Evolutionary conservation across 768 basidiomycete species (phyloP), one percentile per base, ranked within the genome.

Genomic region (Pleurotus salmoneostramineus): DNA sequence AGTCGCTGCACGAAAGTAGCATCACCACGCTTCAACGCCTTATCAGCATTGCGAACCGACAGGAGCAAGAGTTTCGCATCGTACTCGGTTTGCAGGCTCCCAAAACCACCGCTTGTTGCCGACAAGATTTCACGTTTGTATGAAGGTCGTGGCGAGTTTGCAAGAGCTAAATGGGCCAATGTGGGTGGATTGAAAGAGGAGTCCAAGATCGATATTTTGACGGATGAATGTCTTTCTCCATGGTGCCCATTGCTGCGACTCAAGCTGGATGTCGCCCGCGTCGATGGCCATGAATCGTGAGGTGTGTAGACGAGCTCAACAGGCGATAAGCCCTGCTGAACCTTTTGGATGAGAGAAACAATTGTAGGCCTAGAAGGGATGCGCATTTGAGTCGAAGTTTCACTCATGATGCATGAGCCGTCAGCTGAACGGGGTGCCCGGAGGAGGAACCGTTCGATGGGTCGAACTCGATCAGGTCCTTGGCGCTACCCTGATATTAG

Each of bases 101-200:
- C 40, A 27, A 42, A 43, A 46, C 56, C 11, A 50, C 56, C 43
- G 8, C 48, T 46, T 48, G 11, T 56, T 11, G 42, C 62, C 4
- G 36, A 46, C 6, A n/a, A 10, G 12, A 48, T 59, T 34, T 44
- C 10, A 3, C n/a, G 7, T 14, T 43, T 7, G 12, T 56, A 63
- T n/a, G 11, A 52, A 0, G 68, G 74, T 11, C 68, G 66, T 36
- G 68, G 63, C 56, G 79, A 72, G 58, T 81, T 83, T 31, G 84
- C 85, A 48, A 98, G 83, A 2, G 89, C 87, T 54, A 88, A 77
- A 69, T 98, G 95, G 0, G 95, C 92, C 21, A 81, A 68, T 2
- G 92, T 94, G 1, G 95, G 95, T 3, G 95, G 95, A 65, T 98
- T 96, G 74, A 92, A 98, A 1, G 93, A 95, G 1, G 93, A 88